phyloP scores from a whole-genome alignment of 2,329 filamentous ascomycete genomes.

The Ophiostoma montium region DNA sequence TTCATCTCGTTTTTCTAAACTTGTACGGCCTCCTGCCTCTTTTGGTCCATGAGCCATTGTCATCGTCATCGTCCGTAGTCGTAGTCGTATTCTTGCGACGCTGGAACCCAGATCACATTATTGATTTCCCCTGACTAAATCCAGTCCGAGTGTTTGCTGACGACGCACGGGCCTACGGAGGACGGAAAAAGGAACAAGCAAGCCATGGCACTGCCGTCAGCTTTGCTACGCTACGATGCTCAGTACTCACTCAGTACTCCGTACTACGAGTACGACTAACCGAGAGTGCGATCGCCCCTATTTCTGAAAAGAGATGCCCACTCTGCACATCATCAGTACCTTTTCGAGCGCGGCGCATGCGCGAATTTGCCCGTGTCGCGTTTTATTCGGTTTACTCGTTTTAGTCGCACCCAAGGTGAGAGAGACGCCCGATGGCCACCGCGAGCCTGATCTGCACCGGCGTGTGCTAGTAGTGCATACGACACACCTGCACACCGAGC shows the following conservation, averaged over 20 bases:
- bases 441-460: neutral
- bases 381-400: too few species aligned
- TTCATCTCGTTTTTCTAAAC: neutral
- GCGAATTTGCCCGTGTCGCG: too few species aligned
- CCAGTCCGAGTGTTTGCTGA: constrained; percentile 3
- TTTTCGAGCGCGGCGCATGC: too few species aligned
- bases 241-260: neutral
- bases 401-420: too few species aligned
- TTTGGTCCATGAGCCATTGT: neutral
- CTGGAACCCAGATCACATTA: neutral
- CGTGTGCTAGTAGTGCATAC: neutral
- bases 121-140: constrained; percentile 1
- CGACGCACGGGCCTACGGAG: constrained; percentile 5
- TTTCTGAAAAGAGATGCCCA: too few species aligned
- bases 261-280: neutral
- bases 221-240: neutral
- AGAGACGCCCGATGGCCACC: too few species aligned
- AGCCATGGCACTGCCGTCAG: neutral
- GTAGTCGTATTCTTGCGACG: neutral
- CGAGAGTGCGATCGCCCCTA: neutral
- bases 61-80: too few species aligned
- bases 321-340: too few species aligned
- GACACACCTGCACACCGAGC: too few species aligned
- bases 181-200: neutral
- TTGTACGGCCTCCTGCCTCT: neutral